Conservation (phyloP, 2,329 filamentous ascomycete species). For the Diaporthe citrichinensis region DNA sequence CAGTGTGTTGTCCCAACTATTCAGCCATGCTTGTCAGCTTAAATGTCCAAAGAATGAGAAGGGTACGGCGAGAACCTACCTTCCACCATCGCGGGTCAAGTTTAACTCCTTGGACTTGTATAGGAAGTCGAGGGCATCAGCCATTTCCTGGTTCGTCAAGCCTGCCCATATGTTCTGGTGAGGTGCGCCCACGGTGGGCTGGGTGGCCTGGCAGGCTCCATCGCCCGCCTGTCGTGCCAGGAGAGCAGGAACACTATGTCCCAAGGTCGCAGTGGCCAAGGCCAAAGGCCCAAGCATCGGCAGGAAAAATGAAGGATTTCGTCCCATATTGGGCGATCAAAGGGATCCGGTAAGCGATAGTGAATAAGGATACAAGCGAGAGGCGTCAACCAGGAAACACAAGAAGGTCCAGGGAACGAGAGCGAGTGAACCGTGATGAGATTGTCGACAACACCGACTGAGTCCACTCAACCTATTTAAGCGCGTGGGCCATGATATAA, state of each 20-base stretch:
- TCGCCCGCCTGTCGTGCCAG: background rate
- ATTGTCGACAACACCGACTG: background rate
- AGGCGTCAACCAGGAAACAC: background rate
- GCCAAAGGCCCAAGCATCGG: background rate
- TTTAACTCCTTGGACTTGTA: constrained; percentile 14
- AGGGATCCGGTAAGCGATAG: background rate
- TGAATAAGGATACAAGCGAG: background rate
- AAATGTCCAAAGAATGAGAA: background rate
- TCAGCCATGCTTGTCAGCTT: background rate
- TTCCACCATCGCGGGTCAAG: constrained; percentile 9
- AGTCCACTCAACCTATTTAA: background rate
- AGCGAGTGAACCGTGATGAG: background rate
- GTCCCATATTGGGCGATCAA: background rate
- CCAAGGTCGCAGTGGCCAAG: background rate
- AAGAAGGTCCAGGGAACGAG: background rate
- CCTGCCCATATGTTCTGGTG: constrained; percentile 10
- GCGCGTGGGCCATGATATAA: no score
- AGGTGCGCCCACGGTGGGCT: constrained; percentile 5
- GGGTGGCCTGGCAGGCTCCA: constrained; percentile 12
- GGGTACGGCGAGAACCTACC: background rate
- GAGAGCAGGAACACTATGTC: background rate
- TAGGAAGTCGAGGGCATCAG: background rate
- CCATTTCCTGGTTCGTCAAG: constrained; percentile 7
- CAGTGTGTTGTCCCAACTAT: constrained; percentile 13
- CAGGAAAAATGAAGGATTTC: background rate